Conservation (phyloP, 2,329 filamentous ascomycete genomes). For the Pseudocercospora musae region DNA sequence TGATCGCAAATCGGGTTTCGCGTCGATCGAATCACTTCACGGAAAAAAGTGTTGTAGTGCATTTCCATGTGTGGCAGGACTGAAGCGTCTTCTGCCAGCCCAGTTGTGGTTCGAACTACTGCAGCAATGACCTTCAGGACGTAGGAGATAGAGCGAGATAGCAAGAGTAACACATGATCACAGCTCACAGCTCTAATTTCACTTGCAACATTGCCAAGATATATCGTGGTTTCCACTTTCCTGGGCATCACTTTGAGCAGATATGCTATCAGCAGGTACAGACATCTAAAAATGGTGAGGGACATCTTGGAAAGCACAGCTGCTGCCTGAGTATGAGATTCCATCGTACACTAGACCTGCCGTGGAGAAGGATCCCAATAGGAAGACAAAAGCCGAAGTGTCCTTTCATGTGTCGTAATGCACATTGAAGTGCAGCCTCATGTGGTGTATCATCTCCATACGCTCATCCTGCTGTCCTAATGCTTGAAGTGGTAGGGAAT, state of each 20-base stretch:
- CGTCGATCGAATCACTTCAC: neutral
- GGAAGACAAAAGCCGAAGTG: slow-evolving; percentile 6
- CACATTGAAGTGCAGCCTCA: slow-evolving; percentile 1
- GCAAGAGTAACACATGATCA: neutral
- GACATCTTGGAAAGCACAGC: neutral
- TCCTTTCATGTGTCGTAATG: neutral
- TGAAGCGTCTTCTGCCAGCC: too few species aligned
- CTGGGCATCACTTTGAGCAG: neutral
- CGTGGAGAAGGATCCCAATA: neutral
- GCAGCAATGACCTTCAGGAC: too few species aligned
- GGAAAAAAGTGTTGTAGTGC: neutral
- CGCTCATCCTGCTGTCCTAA: slow-evolving; percentile 9
- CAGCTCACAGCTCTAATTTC: neutral
- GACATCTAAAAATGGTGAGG: neutral
- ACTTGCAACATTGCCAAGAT: neutral
- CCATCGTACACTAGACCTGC: slow-evolving; percentile 4
- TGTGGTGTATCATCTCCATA: slow-evolving; percentile 4
- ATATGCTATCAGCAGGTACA: neutral
- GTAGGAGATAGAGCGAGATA: too few species aligned
- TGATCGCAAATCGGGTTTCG: neutral
- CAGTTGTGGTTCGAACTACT: too few species aligned
- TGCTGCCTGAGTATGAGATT: slow-evolving; percentile 1
- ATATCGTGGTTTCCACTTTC: neutral
- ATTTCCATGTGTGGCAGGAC: neutral
- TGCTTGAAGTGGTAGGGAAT: slow-evolving; percentile 1